phyloP scores from a whole-genome alignment of 1,139 yeast genomes.

The Protomyces inouyei region DNA sequence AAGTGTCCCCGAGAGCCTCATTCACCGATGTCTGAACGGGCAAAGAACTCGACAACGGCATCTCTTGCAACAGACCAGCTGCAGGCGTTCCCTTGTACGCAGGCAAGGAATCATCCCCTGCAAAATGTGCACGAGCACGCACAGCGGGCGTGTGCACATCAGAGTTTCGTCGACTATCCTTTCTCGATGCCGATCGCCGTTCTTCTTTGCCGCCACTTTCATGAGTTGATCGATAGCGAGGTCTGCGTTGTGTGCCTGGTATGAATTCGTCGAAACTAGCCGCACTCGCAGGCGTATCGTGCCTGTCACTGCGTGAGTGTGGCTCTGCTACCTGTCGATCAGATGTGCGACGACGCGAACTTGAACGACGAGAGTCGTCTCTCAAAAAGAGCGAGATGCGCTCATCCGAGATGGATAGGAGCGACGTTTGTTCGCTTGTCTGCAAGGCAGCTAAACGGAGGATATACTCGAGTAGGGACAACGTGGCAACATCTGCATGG shows the following conservation, averaged over 20 bases:
- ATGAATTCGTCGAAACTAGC: conserved; percentile 17
- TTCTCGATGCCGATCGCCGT: no score
- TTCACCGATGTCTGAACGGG: no score
- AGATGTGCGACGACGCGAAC: conserved; percentile 3
- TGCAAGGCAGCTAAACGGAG: conserved; percentile 61
- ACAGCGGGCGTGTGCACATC: neutral
- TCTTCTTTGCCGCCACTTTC: neutral
- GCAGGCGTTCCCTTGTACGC: neutral
- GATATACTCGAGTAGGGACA: conserved; percentile 60
- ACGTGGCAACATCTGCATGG: conserved; percentile 13
- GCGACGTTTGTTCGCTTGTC: conserved; percentile 53
- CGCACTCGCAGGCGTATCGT: conserved; percentile 19
- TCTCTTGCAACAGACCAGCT: neutral
- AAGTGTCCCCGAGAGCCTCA: neutral
- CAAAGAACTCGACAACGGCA: no score
- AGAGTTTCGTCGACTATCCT: no score
- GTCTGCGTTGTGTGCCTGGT: conserved; percentile 14
- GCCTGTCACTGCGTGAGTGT: conserved; percentile 9
- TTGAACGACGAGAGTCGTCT: conserved; percentile 45
- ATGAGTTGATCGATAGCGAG: neutral
- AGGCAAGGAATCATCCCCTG: neutral
- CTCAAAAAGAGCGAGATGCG: conserved; percentile 57
- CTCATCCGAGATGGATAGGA: conserved; percentile 61
- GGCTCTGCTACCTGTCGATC: conserved; percentile 7
- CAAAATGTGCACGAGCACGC: neutral